Evolutionary conservation across 1,284 basidiomycete genomes (phyloP).

Genomic region (Hemileccinum hortonii): DNA sequence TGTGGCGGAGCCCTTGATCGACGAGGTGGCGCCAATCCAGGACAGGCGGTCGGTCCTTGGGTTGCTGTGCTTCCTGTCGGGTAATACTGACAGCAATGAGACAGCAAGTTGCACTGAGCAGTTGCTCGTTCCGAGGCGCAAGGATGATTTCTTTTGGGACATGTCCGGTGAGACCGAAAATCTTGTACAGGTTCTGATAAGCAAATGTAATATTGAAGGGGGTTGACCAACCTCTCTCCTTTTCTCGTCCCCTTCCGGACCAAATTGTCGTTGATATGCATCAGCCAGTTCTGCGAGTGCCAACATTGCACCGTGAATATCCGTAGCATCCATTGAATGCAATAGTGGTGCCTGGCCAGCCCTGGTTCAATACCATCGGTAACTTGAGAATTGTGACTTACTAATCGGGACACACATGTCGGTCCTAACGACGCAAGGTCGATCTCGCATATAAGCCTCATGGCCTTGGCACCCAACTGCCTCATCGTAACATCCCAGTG

Average conservation of each 20-base stretch:
- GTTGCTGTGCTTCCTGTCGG: constrained; percentile 45
- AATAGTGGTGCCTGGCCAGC: constrained; percentile 54
- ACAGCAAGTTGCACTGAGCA: constrained; percentile 73
- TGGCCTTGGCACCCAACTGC: constrained; percentile 74
- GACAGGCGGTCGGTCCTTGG: constrained; percentile 40
- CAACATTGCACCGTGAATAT: constrained; percentile 82
- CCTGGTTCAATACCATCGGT: constrained; percentile 10
- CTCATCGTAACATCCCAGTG: constrained; percentile 93
- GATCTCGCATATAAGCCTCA: constrained; percentile 66
- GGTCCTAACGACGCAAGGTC: constrained; percentile 58
- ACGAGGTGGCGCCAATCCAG: constrained; percentile 70
- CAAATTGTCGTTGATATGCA: constrained; percentile 41
- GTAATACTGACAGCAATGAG: constrained; percentile 71
- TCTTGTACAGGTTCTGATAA: constrained; percentile 37
- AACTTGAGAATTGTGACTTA: constrained; percentile 32
- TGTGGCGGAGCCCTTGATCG: constrained; percentile 72
- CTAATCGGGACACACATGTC: constrained; percentile 49
- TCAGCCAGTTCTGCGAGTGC: constrained; percentile 71
- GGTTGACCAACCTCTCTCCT: constrained; percentile 39
- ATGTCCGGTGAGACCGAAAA: constrained; percentile 54
- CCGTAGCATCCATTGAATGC: constrained; percentile 63
- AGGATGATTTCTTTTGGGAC: constrained; percentile 62
- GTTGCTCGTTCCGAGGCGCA: constrained; percentile 69
- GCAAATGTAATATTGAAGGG: background rate
- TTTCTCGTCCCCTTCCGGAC: constrained; percentile 31